A percentile compares a stretch with the other conserved stretches of the same genome.
Evolutionary conservation across 306 rosid genomes (phyloP).

Genomic region (Cucurbita moschata): DNA sequence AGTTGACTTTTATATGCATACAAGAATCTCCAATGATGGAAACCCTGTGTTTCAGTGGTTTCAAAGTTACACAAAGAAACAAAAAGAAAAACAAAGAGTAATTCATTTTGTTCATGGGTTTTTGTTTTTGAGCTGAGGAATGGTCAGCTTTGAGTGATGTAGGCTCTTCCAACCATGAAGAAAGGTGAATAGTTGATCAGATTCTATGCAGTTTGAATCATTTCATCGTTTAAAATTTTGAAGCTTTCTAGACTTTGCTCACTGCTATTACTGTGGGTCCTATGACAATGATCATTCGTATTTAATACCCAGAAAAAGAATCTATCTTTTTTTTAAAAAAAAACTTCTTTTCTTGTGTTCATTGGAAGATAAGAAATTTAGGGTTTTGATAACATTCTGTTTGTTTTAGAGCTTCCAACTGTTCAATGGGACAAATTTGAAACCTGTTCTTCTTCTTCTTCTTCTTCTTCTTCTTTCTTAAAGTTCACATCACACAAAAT

Average conservation of each 20-base stretch:
- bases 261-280: not conserved
- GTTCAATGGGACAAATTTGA: too few species aligned
- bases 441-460: too few species aligned
- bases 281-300: slow-evolving; percentile 1
- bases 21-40: not conserved
- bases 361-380: not conserved
- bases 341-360: not conserved
- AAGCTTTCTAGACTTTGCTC: slow-evolving; percentile 1
- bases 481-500: too few species aligned
- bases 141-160: not conserved
- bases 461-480: too few species aligned
- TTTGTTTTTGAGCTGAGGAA: not conserved
- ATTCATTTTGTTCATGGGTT: too few species aligned
- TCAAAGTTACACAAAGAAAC: not conserved
- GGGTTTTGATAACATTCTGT: not conserved
- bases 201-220: slow-evolving; percentile 1
- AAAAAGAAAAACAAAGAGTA: not conserved
- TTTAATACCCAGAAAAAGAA: not conserved
- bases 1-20: not conserved
- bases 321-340: not conserved
- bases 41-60: too few species aligned
- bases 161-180: not conserved
- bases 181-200: not conserved
- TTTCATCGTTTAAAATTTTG: not conserved
- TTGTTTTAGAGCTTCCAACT: too few species aligned